Evolutionary conservation across 1,284 basidiomycete genomes (phyloP).

Genomic region (Rhodotorula mucilaginosa): DNA sequence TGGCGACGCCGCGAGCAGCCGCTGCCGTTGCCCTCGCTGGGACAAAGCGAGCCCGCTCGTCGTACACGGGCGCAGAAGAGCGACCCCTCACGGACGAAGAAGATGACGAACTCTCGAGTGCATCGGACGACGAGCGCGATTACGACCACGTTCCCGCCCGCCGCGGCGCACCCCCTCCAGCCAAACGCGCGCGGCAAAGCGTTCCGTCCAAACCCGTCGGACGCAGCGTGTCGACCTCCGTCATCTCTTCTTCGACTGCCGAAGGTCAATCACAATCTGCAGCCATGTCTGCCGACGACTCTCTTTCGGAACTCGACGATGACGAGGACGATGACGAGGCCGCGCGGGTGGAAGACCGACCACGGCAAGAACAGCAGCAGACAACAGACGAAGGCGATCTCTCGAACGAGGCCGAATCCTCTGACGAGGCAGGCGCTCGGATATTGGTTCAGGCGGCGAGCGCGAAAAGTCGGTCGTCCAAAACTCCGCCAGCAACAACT

Average conservation of each 20-base stretch:
- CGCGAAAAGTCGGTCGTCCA: not conserved
- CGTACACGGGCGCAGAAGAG: not conserved
- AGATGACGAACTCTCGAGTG: constrained; percentile 6
- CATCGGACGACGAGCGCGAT: constrained; percentile 5
- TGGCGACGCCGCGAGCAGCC: not conserved
- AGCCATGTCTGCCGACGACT: not conserved
- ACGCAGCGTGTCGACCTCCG: constrained; percentile 2
- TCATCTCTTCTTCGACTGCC: constrained; percentile 16
- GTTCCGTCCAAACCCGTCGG: not conserved
- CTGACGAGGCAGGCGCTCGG: not conserved
- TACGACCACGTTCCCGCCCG: not conserved
- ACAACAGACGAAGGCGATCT: not conserved
- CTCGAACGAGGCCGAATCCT: not conserved
- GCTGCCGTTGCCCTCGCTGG: not conserved
- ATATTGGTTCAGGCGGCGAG: not conserved
- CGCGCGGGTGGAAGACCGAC: no score
- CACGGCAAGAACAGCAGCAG: not conserved
- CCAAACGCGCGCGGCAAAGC: constrained; percentile 2
- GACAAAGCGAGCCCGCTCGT: not conserved
- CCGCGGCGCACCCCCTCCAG: not conserved
- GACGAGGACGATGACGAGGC: not conserved
- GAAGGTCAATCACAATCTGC: constrained; percentile 8
- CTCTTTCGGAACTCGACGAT: constrained; percentile 12
- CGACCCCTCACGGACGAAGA: not conserved
- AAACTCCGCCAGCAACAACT: not conserved